These are phyloP conservation scores for Bullera alba DNA, from an alignment of 768 basidiomycete species.

Conservation along the genomic window DNA sequence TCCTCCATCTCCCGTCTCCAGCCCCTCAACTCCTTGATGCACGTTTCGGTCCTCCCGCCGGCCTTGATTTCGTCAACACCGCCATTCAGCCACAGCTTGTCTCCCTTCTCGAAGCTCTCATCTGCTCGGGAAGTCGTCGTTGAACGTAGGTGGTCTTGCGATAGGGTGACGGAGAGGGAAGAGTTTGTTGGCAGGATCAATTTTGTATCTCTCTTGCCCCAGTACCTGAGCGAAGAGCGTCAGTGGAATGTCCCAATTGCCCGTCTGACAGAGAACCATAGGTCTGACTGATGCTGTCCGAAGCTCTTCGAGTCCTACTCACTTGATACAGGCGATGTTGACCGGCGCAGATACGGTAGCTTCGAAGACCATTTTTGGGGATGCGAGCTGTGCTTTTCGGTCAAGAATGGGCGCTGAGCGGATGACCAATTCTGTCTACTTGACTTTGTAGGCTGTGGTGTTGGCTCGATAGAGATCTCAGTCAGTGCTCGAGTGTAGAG, in stretches of 20 bases:
- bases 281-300: no score
- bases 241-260: slow-evolving; percentile 1
- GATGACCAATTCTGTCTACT: no score
- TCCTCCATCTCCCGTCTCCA: slow-evolving; percentile 71
- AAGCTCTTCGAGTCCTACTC: no score
- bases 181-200: slow-evolving; percentile 96
- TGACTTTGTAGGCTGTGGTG: no score
- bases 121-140: slow-evolving; percentile 88
- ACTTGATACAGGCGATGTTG: slow-evolving; percentile 99
- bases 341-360: slow-evolving; percentile 89
- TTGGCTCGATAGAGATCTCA: no score
- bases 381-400: no score
- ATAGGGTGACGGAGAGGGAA: slow-evolving; percentile 93
- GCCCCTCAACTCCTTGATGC: slow-evolving; percentile 77
- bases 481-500: no score
- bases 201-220: slow-evolving; percentile 95
- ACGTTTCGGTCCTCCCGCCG: slow-evolving; percentile 70
- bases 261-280: neutral
- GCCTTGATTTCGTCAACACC: slow-evolving; percentile 80
- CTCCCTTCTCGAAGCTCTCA: slow-evolving; percentile 57
- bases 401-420: no score
- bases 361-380: slow-evolving; percentile 51
- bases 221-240: slow-evolving; percentile 67
- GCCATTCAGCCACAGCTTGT: slow-evolving; percentile 91
- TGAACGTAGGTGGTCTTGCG: slow-evolving; percentile 88